Evolutionary conservation across 1,284 basidiomycete species (phyloP), one percentile per base, ranked within the genome.

Genomic region (Fomitopsis betulina): DNA sequence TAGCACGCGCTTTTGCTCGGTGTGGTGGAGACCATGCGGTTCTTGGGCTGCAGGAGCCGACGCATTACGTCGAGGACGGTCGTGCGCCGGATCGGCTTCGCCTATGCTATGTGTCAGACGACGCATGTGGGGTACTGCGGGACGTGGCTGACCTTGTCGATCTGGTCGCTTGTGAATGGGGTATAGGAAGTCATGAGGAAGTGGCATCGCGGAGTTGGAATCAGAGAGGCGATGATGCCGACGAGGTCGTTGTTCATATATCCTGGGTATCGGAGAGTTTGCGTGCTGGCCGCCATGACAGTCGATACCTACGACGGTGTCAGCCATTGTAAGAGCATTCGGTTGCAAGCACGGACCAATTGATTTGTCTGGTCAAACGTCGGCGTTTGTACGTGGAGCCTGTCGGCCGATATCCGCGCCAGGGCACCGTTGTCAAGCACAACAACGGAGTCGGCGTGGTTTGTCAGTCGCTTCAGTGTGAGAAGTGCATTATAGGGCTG

Each of bases 241-340:
- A 98, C 94, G 35, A 98, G 85, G 70, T 99, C 96, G 68, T 99
- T 99, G 80, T 99, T 99, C 96, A 98, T 99, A 76, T 99, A 99
- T 54, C 94, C 93, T 0, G 97, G 97, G 76, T 98, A 99, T 65
- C 97, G 87, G 25, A 99, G 82, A 17, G 97, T 99, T 67, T 96
- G 94, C 0, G 96, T 99, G 60, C 94, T 96, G 3, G 96, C 96
- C 10, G 96, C 92, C 84, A 98, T 96, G 53, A 97, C 94, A 1
- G 95, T 97, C 2, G 95, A 89, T 0, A 93, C 91, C 93, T 97
- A 15, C 15, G 59, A 12, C 55, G 2, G 49, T 25, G 30, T 38
- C 19, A n/a, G 59, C n/a, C 52, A 52, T 19, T 53, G 56, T 23
- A 43, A 17, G 19, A n/a, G 45, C 52, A 23, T 19, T 42, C 38